A percentile compares a stretch with the other conserved stretches of the same genome.
These are phyloP conservation scores for Tieghemostelium lacteum DNA, from an alignment of 78 protist species.

Conservation along the genomic window DNA sequence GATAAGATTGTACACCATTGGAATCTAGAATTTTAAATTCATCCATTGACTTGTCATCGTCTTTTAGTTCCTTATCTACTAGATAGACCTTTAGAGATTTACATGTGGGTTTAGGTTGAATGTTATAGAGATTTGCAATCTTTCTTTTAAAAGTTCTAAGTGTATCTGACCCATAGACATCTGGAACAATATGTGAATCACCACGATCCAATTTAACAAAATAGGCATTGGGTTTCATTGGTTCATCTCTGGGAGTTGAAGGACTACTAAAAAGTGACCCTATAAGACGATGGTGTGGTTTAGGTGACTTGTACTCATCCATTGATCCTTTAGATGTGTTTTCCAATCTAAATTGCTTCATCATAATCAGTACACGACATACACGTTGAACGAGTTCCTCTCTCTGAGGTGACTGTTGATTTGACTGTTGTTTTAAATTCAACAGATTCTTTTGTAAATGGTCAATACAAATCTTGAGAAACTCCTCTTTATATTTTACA, in stretches of 20 bases:
- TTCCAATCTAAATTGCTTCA: slow-evolving; percentile 28
- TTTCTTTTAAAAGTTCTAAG: slow-evolving; percentile 64
- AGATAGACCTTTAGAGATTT: slow-evolving; percentile 33
- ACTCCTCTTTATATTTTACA: slow-evolving; percentile 58
- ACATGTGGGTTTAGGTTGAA: slow-evolving; percentile 38
- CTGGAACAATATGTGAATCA: slow-evolving; percentile 45
- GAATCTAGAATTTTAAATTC: slow-evolving; percentile 68
- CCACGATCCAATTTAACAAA: slow-evolving; percentile 70
- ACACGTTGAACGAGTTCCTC: slow-evolving; percentile 20
- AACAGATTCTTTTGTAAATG: slow-evolving; percentile 12
- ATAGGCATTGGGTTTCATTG: slow-evolving; percentile 27
- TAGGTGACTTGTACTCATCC: neutral
- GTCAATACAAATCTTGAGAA: slow-evolving; percentile 24
- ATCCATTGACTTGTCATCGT: slow-evolving; percentile 60
- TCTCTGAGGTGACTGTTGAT: too few relatives aligned
- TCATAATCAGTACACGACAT: slow-evolving; percentile 36
- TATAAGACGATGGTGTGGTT: neutral
- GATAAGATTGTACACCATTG: slow-evolving; percentile 41
- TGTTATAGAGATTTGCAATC: slow-evolving; percentile 26
- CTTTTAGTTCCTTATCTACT: slow-evolving; percentile 54
- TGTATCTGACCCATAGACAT: slow-evolving; percentile 49
- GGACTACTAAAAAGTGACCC: neutral
- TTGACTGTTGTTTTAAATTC: neutral
- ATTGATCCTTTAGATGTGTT: too few relatives aligned
- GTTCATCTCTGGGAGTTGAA: neutral